These are phyloP conservation scores for Schizopora paradoxa DNA, from an alignment of 1,284 basidiomycete genomes.

Conservation along the genomic window DNA sequence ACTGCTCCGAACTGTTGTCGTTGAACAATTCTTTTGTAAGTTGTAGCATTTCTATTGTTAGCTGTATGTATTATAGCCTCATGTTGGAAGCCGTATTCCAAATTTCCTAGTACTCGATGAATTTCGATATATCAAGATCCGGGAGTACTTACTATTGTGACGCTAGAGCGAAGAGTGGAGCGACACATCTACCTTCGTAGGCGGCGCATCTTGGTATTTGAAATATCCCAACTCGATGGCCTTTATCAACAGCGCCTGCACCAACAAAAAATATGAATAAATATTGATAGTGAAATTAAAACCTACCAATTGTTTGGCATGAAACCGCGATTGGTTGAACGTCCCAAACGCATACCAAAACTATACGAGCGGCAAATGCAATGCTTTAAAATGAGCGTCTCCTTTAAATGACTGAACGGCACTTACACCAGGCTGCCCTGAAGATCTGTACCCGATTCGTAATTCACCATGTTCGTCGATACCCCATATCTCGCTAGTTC, in stretches of 20 bases:
- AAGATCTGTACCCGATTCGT: slow-evolving; percentile 22
- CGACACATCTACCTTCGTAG: neutral
- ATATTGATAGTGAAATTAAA: neutral
- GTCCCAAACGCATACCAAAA: slow-evolving; percentile 35
- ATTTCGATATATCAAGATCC: too few relatives aligned
- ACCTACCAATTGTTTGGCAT: slow-evolving; percentile 28
- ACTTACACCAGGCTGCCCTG: slow-evolving; percentile 31
- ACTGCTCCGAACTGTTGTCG: too few relatives aligned
- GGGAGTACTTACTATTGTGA: too few relatives aligned
- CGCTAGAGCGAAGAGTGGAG: too few relatives aligned
- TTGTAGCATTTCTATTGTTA: too few relatives aligned
- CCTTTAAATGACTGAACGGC: neutral
- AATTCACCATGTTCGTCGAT: slow-evolving; percentile 27
- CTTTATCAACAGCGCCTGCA: slow-evolving; percentile 25
- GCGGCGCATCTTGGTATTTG: neutral
- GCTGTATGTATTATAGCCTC: too few relatives aligned
- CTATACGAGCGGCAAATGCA: slow-evolving; percentile 18
- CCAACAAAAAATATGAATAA: neutral
- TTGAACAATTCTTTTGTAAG: too few relatives aligned
- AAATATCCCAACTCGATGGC: slow-evolving; percentile 26
- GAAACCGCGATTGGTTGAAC: slow-evolving; percentile 28
- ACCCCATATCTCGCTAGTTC: slow-evolving; percentile 21
- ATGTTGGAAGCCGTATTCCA: too few relatives aligned
- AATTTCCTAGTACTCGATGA: too few relatives aligned
- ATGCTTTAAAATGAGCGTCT: neutral